Conservation (phyloP, 1,284 basidiomycete genomes). For the Cutaneotrichosporon mucoides region DNA sequence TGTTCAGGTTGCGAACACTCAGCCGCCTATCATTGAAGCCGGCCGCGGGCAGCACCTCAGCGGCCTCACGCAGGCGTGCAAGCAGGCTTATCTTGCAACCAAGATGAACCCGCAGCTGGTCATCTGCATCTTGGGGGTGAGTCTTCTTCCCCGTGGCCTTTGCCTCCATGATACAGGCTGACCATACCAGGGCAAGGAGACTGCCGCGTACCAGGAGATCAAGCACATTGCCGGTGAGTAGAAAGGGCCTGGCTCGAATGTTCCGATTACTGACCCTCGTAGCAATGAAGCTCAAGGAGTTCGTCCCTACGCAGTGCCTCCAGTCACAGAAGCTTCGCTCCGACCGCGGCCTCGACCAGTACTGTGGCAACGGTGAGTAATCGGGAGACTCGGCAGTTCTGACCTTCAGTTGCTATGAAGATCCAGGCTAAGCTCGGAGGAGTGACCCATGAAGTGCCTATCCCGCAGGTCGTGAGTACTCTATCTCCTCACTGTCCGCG, state of each 20-base stretch:
- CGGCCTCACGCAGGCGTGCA: conserved; percentile 26
- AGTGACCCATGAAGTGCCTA: conserved; percentile 47
- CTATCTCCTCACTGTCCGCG: too few relatives aligned
- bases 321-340: conserved; percentile 43
- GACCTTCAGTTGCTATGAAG: conserved; percentile 36
- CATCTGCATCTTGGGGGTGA: conserved; percentile 41
- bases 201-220: conserved; percentile 46
- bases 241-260: background rate
- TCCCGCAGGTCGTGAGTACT: conserved; percentile 18
- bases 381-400: background rate
- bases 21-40: conserved; percentile 18
- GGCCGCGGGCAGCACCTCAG: background rate
- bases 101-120: conserved; percentile 44
- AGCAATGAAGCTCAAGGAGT: conserved; percentile 14
- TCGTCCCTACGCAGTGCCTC: conserved; percentile 46
- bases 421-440: conserved; percentile 53
- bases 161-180: background rate
- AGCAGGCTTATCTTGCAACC: conserved; percentile 29
- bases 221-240: conserved; percentile 40
- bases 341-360: conserved; percentile 50
- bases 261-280: background rate
- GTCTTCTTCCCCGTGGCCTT: background rate
- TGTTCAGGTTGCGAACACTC: conserved; percentile 29
- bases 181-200: conserved; percentile 33
- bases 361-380: conserved; percentile 45